Conservation (phyloP, 2,329 filamentous ascomycete genomes). For the Elsinoe arachidis region DNA sequence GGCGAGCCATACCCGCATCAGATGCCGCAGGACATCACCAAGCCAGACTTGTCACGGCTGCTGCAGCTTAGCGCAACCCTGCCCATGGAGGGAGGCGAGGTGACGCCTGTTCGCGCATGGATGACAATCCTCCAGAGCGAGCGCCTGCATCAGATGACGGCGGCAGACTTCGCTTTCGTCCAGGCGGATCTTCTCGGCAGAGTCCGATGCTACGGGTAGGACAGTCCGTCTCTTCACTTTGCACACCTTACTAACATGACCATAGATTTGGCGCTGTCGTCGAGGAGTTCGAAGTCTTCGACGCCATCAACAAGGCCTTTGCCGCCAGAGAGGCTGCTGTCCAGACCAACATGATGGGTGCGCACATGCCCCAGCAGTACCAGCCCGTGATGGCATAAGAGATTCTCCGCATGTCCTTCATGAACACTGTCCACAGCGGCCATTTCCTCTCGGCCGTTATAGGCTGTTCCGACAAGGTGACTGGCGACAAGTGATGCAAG, state of each 20-base stretch:
- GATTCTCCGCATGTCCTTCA: not conserved
- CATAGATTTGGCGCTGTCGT: slow-evolving; percentile 57
- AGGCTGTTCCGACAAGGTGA: too few relatives aligned
- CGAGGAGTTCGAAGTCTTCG: slow-evolving; percentile 65
- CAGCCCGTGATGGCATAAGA: slow-evolving; percentile 14
- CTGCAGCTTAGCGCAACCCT: slow-evolving; percentile 76
- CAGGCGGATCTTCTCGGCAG: slow-evolving; percentile 68
- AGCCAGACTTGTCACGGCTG: slow-evolving; percentile 68
- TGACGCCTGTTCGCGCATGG: slow-evolving; percentile 95
- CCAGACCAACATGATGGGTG: not conserved
- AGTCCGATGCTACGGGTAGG: slow-evolving; percentile 85
- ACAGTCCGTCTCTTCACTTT: slow-evolving; percentile 19
- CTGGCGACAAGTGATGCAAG: too few relatives aligned
- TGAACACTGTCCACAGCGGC: not conserved
- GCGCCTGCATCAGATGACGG: slow-evolving; percentile 55
- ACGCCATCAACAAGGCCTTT: slow-evolving; percentile 66
- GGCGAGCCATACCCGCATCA: slow-evolving; percentile 54
- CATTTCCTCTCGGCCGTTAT: too few relatives aligned
- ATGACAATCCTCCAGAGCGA: slow-evolving; percentile 68
- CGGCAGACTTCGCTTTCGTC: slow-evolving; percentile 61
- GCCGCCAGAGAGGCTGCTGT: slow-evolving; percentile 42
- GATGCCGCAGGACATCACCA: slow-evolving; percentile 65
- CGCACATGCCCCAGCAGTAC: slow-evolving; percentile 9
- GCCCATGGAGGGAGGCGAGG: slow-evolving; percentile 70
- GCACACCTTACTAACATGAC: slow-evolving; percentile 5